Evolutionary conservation across 495 filamentous ascomycete genomes (phyloP).

Genomic region (Aspergillus bertholletiae): DNA sequence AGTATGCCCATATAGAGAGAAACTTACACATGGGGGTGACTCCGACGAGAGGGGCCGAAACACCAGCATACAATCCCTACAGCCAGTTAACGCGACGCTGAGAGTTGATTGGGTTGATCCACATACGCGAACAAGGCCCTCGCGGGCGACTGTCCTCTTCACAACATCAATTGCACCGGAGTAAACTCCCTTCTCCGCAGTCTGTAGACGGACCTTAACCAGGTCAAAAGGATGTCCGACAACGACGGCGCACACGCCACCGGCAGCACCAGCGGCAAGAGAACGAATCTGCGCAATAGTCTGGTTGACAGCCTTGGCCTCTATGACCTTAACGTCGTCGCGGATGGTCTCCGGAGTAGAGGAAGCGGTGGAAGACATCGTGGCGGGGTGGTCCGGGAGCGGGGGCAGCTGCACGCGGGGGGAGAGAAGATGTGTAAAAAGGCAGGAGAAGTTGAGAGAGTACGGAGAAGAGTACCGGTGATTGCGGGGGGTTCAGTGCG

Average conservation of each 20-base stretch:
- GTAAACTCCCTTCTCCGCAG: conserved; percentile 91
- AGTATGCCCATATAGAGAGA: not conserved
- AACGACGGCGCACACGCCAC: conserved; percentile 89
- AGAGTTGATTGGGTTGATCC: not conserved
- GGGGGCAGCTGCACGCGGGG: conserved; percentile 5
- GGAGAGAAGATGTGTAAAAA: too few species aligned
- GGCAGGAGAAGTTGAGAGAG: not conserved
- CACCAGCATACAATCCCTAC: conserved; percentile 91
- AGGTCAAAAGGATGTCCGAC: conserved; percentile 96
- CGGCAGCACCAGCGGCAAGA: conserved; percentile 84
- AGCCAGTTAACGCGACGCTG: conserved; percentile 6
- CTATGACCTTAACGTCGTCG: conserved; percentile 31
- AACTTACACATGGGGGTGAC: conserved; percentile 98
- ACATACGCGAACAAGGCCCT: conserved; percentile 67
- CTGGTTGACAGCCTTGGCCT: conserved; percentile 40
- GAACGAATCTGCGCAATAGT: conserved; percentile 62
- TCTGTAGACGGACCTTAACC: conserved; percentile 96
- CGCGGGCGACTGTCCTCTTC: conserved; percentile 77
- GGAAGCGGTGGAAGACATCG: conserved; percentile 30
- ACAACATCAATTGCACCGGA: conserved; percentile 89
- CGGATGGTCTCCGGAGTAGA: conserved; percentile 30
- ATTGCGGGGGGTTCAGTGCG: too few species aligned
- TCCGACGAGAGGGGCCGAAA: conserved; percentile 88
- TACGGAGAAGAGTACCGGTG: too few species aligned
- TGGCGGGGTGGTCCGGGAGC: conserved; percentile 12